A percentile compares a stretch with the other conserved stretches of the same genome.
Evolutionary conservation across 345 rosid species (phyloP).

Genomic region (Xanthoceras sorbifolium): DNA sequence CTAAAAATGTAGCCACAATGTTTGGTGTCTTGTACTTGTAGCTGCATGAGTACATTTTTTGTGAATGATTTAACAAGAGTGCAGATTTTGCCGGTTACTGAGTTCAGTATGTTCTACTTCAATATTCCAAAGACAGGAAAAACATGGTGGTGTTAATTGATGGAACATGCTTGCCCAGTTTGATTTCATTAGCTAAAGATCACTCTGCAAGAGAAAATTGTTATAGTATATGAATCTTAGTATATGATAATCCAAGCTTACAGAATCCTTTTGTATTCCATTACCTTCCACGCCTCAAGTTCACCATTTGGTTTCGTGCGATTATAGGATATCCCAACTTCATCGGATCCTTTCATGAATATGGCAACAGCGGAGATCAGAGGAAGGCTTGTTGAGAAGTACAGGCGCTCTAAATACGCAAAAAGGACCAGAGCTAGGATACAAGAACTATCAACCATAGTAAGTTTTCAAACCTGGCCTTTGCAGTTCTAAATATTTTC

Average conservation of each 20-base stretch:
- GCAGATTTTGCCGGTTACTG: no score
- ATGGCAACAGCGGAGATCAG: slow-evolving; percentile 74
- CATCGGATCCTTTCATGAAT: slow-evolving; percentile 71
- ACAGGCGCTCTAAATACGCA: slow-evolving; percentile 60
- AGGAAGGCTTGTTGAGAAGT: slow-evolving; percentile 72
- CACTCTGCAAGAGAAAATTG: background rate
- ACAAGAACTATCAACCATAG: slow-evolving; percentile 58
- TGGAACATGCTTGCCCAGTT: background rate
- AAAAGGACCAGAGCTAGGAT: slow-evolving; percentile 54
- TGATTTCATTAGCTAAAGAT: background rate
- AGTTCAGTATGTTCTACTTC: no score
- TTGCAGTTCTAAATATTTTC: background rate
- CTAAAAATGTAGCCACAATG: no score
- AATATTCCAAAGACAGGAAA: no score
- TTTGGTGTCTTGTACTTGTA: no score
- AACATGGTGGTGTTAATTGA: background rate
- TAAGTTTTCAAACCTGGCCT: slow-evolving; percentile 35
- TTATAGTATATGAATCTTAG: background rate
- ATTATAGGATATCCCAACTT: slow-evolving; percentile 59
- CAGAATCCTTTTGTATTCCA: no score
- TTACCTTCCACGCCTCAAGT: background rate
- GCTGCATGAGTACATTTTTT: no score
- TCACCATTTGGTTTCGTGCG: background rate
- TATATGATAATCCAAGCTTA: no score
- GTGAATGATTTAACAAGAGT: background rate